These are phyloP conservation scores for Diversispora epigaea DNA, from an alignment of 192 early-diverging fungal genomes.

Conservation along the genomic window DNA sequence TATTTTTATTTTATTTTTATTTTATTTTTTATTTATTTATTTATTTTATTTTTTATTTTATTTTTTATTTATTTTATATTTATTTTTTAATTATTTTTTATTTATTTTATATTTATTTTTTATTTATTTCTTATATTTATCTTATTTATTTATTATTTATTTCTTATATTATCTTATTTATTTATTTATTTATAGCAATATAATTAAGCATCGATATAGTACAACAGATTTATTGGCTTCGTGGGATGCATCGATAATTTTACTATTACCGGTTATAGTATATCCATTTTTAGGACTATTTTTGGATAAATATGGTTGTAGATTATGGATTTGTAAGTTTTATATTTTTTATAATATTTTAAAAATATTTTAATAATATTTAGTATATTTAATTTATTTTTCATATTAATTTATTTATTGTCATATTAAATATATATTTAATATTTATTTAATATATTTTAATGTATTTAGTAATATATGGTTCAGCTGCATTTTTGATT, in stretches of 20 bases:
- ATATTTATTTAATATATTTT: constrained; percentile 15
- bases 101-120: background rate
- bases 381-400: no score
- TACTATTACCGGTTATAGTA: constrained; percentile 65
- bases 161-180: background rate
- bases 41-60: no score
- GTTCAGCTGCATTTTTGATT: background rate
- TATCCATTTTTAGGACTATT: constrained; percentile 72
- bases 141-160: constrained; percentile 6
- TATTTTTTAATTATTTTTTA: background rate
- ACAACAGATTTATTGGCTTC: constrained; percentile 61
- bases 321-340: constrained; percentile 50
- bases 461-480: constrained; percentile 3
- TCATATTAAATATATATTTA: background rate
- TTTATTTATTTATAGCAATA: constrained; percentile 49
- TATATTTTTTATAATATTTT: constrained; percentile 20
- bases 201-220: constrained; percentile 69
- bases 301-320: constrained; percentile 65
- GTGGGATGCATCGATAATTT: constrained; percentile 64
- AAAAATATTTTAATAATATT: no score
- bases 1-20: no score
- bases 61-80: background rate
- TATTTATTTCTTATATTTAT: background rate
- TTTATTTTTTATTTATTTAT: background rate
- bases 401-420: no score